Conservation (phyloP, 345 rosid genomes). For the Camelina hispida region DNA sequence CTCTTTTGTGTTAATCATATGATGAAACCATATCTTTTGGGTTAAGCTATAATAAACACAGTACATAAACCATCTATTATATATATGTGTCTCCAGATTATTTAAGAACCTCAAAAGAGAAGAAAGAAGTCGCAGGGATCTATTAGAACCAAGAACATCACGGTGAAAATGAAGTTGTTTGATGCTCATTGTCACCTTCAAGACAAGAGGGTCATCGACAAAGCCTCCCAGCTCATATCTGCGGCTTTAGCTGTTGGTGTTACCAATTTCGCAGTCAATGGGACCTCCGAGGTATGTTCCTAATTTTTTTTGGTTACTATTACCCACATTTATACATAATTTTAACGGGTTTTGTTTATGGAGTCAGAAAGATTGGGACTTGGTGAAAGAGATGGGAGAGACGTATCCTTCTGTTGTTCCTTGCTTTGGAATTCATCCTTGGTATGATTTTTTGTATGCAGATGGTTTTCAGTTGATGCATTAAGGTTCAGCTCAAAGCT, state of each 20-base stretch:
- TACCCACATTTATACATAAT: not conserved
- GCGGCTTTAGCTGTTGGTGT: slow-evolving; percentile 64
- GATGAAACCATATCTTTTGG: slow-evolving; percentile 31
- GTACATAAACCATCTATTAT: slow-evolving; percentile 4
- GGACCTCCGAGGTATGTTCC: slow-evolving; percentile 62
- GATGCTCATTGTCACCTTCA: slow-evolving; percentile 98
- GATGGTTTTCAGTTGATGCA: not conserved
- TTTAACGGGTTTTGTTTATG: slow-evolving; percentile 4
- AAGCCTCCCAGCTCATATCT: slow-evolving; percentile 61
- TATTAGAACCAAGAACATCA: not conserved
- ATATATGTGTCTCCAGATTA: slow-evolving; percentile 19
- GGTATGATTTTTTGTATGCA: slow-evolving; percentile 47
- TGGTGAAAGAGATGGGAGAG: slow-evolving; percentile 79
- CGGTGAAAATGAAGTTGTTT: slow-evolving; percentile 59
- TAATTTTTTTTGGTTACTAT: not conserved
- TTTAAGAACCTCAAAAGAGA: slow-evolving; percentile 11
- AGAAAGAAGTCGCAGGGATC: slow-evolving; percentile 15
- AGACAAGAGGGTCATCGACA: slow-evolving; percentile 70
- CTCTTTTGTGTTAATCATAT: slow-evolving; percentile 27
- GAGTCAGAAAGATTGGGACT: slow-evolving; percentile 74
- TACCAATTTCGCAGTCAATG: slow-evolving; percentile 77
- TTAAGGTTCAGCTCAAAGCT: not conserved
- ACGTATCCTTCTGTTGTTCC: slow-evolving; percentile 73
- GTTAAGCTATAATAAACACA: slow-evolving; percentile 21
- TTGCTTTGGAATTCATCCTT: slow-evolving; percentile 90